Base-by-base conservation (phyloP, 1,284 basidiomycete species). In the Naganishia albida region DNA sequence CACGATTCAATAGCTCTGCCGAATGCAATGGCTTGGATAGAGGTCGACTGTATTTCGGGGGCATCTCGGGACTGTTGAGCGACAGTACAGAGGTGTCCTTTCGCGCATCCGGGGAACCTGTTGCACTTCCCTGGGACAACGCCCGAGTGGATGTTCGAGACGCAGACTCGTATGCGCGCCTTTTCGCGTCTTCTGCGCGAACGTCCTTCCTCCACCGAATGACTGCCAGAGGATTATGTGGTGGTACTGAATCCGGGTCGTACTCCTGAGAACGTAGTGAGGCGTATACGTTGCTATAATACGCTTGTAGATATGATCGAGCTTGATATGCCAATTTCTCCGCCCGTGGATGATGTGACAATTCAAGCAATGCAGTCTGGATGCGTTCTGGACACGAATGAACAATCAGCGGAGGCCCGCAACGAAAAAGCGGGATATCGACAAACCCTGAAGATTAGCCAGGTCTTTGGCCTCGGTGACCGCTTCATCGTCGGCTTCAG, bases 291-390 rank as follows among this genome's bases (percentile, higher is more conserved):
- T 71, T 70, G 6, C 71, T 69, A 66, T 80, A 80, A 65, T 72
- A 76, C 2, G 72, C 73, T 52, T 76, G 74, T 26, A 80, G 68
- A 56, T 78, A 75, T 0, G 75, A 71, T 2, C 73, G 70, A 0
- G 70, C 70, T 8, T 66, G 68, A 60, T 74, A 74, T 0, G 77
- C 76, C 7, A 67, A 50, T n/a, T 70, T 65, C 64, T 77, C 74
- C 7, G 74, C 66, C 3, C 66, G 65, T 1, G 77, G 77, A 69
- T 80, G 77, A 6, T 74, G 73, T 13, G 75, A 73, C 20, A 79
- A 70, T 48, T 75, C 73, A 3, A 74, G 70, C 13, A 77, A 65
- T 20, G 75, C 40, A 48, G 52, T n/a, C 51, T 55, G 64, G 56
- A 55, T 62, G 34, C 44, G 18, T 26, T 54, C 52, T 40, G 26